phyloP scores from a whole-genome alignment of 805 yeast species.

The Starmerella powellii region DNA sequence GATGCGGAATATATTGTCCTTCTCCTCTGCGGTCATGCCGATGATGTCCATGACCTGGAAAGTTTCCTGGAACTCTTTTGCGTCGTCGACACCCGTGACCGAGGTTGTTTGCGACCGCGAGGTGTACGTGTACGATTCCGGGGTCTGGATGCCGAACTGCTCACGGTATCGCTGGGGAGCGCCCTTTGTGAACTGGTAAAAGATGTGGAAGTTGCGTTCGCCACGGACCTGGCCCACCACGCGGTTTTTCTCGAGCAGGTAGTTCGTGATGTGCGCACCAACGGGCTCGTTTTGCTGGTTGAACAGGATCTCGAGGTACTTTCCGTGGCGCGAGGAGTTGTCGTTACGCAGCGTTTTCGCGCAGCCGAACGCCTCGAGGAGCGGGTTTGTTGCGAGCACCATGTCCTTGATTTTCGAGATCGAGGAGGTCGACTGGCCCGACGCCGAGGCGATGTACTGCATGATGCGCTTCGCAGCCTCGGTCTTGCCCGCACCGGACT shows the following conservation, averaged over 20 bases:
- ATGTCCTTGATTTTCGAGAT: constrained; percentile 87
- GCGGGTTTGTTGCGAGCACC: constrained; percentile 94
- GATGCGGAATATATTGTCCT: constrained; percentile 77
- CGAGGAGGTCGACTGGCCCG: constrained; percentile 52
- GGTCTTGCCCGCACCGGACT: constrained; percentile 96
- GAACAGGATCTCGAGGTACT: constrained; percentile 83
- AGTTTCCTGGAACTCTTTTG: constrained; percentile 67
- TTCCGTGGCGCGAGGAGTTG: constrained; percentile 85
- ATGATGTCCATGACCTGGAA: constrained; percentile 75
- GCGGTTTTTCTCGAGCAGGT: constrained; percentile 84
- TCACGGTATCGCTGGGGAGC: constrained; percentile 78
- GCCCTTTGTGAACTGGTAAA: constrained; percentile 88
- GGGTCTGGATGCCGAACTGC: constrained; percentile 78
- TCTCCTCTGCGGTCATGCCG: constrained; percentile 72
- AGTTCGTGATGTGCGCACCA: constrained; percentile 92
- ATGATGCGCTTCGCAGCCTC: constrained; percentile 96
- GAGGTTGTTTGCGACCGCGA: constrained; percentile 72
- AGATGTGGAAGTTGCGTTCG: constrained; percentile 94
- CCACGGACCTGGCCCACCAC: constrained; percentile 88
- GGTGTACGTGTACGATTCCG: constrained; percentile 86
- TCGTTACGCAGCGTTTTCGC: constrained; percentile 84
- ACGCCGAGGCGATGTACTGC: constrained; percentile 86
- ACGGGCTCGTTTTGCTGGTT: constrained; percentile 74
- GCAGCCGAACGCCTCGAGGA: constrained; percentile 84
- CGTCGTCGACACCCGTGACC: constrained; percentile 80